Base-by-base conservation (phyloP, 73 alveolate species). In the Diophrys sp. region DNA sequence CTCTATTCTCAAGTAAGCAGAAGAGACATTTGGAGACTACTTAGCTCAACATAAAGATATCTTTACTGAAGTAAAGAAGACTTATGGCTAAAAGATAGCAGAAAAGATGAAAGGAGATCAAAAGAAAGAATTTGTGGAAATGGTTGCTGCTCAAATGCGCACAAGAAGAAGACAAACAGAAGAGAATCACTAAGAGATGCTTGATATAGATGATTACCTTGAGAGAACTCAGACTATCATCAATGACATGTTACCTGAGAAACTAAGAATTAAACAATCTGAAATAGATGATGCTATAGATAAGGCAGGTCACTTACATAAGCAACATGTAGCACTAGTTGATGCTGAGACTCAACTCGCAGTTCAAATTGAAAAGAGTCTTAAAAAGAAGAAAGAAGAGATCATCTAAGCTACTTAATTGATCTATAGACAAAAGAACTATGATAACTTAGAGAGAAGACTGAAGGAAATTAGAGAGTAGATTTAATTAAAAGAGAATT, bases 81-180 rank as follows among this genome's bases (percentile, higher is more conserved):
- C 92, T 11, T 84, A 84, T 66, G 92, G 92, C 0, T 33, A 67
- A 33, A 84, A 84, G 57, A 82, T 84, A 2, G 34, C 87, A 31
- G 87, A 84, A 29, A 84, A 84, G 54, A 84, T 84, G 92, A 84
- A 84, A 62, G 23, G 57, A 24, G 87, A 84, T 55, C 70, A 84
- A 34, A 77, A 78, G 33, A 66, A 80, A 78, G 87, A 84, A 32
- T 84, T 84, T 44, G 70, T 56, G 11, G 73, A 70, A 31, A 70
- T 78, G 62, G 57, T 78, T 1, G 54, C 67, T 26, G 34, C 67
- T 75, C 55, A 84, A 78, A 67, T 75, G 29, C 57, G 55, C 31
- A 71, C 56, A 18, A 54, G 87, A 25, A 34, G 71, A 18, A 29
- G 27, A 23, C 80, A 77, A 72, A 62, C 71, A 5, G 73, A 78